Percentiles rank a stretch among this genome's conserved stretches.
Evolutionary conservation across 768 basidiomycete species (phyloP).

Genomic region (Naganishia randhawae): DNA sequence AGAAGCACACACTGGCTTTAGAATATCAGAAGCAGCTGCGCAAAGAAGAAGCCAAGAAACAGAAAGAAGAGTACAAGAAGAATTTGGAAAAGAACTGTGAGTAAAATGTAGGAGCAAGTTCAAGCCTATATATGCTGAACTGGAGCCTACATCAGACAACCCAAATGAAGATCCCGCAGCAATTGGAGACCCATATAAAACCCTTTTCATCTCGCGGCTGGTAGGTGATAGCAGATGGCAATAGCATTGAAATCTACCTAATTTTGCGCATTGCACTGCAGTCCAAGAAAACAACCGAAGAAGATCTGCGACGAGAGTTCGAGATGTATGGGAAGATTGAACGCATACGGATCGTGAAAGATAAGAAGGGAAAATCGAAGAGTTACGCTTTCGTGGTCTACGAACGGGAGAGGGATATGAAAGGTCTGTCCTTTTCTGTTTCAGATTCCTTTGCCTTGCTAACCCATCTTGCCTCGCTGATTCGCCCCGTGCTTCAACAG

Average conservation of each 20-base stretch:
- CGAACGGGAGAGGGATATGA: constrained; percentile 98
- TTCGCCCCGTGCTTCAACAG: constrained; percentile 42
- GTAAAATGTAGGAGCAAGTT: constrained; percentile 43
- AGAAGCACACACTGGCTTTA: constrained; percentile 36
- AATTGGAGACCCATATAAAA: constrained; percentile 95
- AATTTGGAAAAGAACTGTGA: constrained; percentile 62
- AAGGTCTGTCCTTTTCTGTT: constrained; percentile 59
- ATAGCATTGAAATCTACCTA: not conserved
- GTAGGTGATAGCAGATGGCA: constrained; percentile 53
- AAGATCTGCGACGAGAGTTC: constrained; percentile 88
- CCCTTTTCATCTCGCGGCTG: constrained; percentile 89
- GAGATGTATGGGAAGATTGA: constrained; percentile 93
- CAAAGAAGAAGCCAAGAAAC: constrained; percentile 45
- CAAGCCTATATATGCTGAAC: not conserved
- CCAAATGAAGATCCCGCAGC: constrained; percentile 87
- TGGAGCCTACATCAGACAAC: constrained; percentile 62
- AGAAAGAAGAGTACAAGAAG: constrained; percentile 50
- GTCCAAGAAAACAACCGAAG: constrained; percentile 89
- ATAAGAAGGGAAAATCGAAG: constrained; percentile 78
- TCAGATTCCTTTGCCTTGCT: not conserved
- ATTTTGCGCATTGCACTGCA: constrained; percentile 45
- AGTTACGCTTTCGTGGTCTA: constrained; percentile 98
- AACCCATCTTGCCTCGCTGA: not conserved
- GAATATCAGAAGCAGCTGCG: constrained; percentile 48
- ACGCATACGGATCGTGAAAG: constrained; percentile 84